Percentiles rank a stretch among this genome's conserved stretches.
Conservation (phyloP, 1,139 yeast species). For the Eremothecium sinecaudum region DNA sequence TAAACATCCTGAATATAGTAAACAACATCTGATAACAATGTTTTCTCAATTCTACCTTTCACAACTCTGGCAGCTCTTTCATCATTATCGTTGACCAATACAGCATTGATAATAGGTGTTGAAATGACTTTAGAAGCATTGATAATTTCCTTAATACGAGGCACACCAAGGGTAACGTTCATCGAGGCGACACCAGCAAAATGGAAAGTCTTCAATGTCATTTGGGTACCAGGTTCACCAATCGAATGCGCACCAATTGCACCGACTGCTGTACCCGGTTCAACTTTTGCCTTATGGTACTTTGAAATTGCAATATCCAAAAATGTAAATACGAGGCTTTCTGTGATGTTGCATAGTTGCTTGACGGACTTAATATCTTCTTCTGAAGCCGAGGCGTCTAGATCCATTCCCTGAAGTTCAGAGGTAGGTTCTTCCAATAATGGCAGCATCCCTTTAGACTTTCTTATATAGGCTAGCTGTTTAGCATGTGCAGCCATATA, state of each 20-base stretch:
- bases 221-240: slow-evolving; percentile 99
- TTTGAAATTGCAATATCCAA: slow-evolving; percentile 69
- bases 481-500: slow-evolving; percentile 51
- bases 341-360: slow-evolving; percentile 67
- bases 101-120: slow-evolving; percentile 94
- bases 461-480: slow-evolving; percentile 49
- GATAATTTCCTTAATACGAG: slow-evolving; percentile 96
- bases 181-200: slow-evolving; percentile 99
- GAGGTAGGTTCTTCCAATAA: slow-evolving; percentile 38
- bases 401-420: slow-evolving; percentile 36
- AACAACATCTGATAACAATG: slow-evolving; percentile 76
- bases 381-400: slow-evolving; percentile 36
- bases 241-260: slow-evolving; percentile 98
- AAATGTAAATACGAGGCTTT: slow-evolving; percentile 52
- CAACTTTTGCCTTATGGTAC: slow-evolving; percentile 85
- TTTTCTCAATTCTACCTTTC: slow-evolving; percentile 94
- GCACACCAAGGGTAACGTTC: slow-evolving; percentile 98
- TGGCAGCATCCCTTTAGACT: slow-evolving; percentile 41
- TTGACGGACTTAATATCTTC: slow-evolving; percentile 44
- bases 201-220: slow-evolving; percentile 98
- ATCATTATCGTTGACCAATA: slow-evolving; percentile 83
- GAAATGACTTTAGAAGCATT: slow-evolving; percentile 93
- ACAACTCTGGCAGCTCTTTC: slow-evolving; percentile 98
- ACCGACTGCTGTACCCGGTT: slow-evolving; percentile 99
- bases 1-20: slow-evolving; percentile 90